Evolutionary conservation across 2,329 filamentous ascomycete genomes (phyloP).

Genomic region (Fusarium sulawesiense): DNA sequence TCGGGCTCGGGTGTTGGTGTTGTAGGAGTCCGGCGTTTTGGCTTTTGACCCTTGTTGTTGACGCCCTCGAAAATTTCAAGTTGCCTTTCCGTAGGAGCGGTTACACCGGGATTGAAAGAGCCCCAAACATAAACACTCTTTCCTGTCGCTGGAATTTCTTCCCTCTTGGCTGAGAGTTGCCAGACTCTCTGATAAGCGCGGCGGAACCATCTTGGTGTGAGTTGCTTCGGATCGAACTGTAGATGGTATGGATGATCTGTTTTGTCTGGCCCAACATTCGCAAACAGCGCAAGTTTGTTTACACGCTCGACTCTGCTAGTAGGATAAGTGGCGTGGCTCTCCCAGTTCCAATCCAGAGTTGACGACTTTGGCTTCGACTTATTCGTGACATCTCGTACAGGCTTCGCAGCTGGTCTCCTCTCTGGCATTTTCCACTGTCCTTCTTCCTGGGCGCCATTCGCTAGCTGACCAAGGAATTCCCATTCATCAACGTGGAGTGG

Average conservation of each 20-base stretch:
- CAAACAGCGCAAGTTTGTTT: slow-evolving; percentile 48
- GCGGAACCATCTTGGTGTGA: slow-evolving; percentile 57
- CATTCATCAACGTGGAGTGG: slow-evolving; percentile 66
- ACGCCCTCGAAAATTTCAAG: slow-evolving; percentile 62
- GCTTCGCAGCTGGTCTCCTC: slow-evolving; percentile 42
- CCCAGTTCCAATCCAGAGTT: slow-evolving; percentile 56
- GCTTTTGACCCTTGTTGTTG: slow-evolving; percentile 43
- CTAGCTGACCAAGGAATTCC: slow-evolving; percentile 63
- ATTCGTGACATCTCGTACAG: background rate
- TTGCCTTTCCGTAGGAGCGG: slow-evolving; percentile 50
- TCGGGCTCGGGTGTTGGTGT: slow-evolving; percentile 39
- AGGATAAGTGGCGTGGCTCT: slow-evolving; percentile 54
- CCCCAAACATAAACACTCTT: slow-evolving; percentile 62
- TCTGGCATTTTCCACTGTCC: slow-evolving; percentile 54
- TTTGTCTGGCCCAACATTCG: slow-evolving; percentile 29
- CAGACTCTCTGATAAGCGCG: slow-evolving; percentile 62
- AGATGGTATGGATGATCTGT: slow-evolving; percentile 55
- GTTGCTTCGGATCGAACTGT: slow-evolving; percentile 47
- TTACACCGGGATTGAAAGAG: slow-evolving; percentile 29
- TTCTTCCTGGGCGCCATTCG: slow-evolving; percentile 54
- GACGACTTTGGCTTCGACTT: background rate
- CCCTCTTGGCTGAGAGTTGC: slow-evolving; percentile 58
- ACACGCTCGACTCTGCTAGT: slow-evolving; percentile 54
- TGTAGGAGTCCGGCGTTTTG: slow-evolving; percentile 8
- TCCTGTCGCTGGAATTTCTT: slow-evolving; percentile 48